Evolutionary conservation across 352 stramenopile genomes (phyloP).

Genomic region (Saprolegnia parasitica): DNA sequence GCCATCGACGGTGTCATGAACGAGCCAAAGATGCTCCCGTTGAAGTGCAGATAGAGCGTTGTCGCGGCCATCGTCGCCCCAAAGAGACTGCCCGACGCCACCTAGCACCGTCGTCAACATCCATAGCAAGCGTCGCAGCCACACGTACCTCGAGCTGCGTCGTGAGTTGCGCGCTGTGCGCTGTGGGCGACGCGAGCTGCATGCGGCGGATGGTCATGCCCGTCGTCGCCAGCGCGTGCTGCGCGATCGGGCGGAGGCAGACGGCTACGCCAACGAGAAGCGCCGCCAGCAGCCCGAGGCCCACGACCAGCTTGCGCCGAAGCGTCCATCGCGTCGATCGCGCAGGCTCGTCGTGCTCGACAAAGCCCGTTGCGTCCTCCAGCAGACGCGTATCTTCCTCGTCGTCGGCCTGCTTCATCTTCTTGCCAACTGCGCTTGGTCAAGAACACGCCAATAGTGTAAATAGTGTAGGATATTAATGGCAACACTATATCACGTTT

Average conservation of each 20-base stretch:
- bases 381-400: conserved; percentile 1
- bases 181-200: conserved; percentile 5
- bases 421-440: conserved; percentile 1
- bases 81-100: conserved; percentile 24
- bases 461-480: not conserved
- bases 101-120: not conserved
- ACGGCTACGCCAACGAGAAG: conserved; percentile 1
- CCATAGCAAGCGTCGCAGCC: not conserved
- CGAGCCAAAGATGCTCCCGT: not conserved
- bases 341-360: not conserved
- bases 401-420: conserved; percentile 6
- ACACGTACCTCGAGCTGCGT: conserved; percentile 19
- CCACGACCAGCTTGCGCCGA: not conserved
- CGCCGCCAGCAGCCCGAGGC: not conserved
- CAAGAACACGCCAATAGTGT: not conserved
- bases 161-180: conserved; percentile 4
- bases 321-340: conserved; percentile 6
- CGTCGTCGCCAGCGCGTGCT: conserved; percentile 10
- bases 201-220: conserved; percentile 21
- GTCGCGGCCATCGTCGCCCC: conserved; percentile 16
- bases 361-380: not conserved
- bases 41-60: conserved; percentile 5
- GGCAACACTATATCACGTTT: not conserved
- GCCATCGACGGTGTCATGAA: conserved; percentile 23
- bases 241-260: conserved; percentile 18